phyloP scores from a whole-genome alignment of 2,329 filamentous ascomycete species.

The Tetracladium maxilliforme region DNA sequence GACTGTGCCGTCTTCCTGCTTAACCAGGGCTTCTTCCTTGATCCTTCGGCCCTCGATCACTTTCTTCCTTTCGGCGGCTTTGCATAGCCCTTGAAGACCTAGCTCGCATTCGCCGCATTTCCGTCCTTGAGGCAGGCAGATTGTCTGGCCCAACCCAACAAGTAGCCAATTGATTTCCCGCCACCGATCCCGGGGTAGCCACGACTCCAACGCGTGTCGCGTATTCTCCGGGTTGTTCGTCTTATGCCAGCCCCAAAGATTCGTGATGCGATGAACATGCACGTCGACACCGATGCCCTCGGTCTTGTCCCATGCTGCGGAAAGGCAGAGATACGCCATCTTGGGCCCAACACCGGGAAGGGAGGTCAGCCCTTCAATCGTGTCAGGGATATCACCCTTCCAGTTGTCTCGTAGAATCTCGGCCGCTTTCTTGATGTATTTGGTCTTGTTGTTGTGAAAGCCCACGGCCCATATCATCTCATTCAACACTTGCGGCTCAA shows the following conservation, averaged over 20 bases:
- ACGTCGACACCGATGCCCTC: conserved; percentile 49
- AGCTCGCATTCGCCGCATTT: conserved; percentile 79
- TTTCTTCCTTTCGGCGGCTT: conserved; percentile 51
- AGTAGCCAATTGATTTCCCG: conserved; percentile 61
- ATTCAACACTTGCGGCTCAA: conserved; percentile 44
- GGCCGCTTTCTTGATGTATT: conserved; percentile 52
- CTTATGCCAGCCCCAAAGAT: conserved; percentile 57
- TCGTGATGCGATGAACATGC: conserved; percentile 63
- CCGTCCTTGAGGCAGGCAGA: conserved; percentile 48
- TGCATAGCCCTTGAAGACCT: conserved; percentile 62
- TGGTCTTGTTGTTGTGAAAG: conserved; percentile 65
- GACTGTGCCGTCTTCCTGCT: conserved; percentile 10
- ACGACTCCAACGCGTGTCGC: conserved; percentile 43
- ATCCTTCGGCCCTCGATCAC: conserved; percentile 39
- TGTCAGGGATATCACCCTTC: conserved; percentile 50
- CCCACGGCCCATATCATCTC: conserved; percentile 52
- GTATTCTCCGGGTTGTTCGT: conserved; percentile 57
- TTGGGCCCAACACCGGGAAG: conserved; percentile 61
- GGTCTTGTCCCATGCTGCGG: conserved; percentile 50
- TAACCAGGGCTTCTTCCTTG: conserved; percentile 20
- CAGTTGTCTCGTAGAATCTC: conserved; percentile 44
- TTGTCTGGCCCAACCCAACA: conserved; percentile 59
- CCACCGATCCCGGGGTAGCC: conserved; percentile 57
- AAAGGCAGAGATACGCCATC: conserved; percentile 61
- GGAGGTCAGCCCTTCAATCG: conserved; percentile 45